A percentile compares a stretch with the other conserved stretches of the same genome.
Evolutionary conservation across 2,329 filamentous ascomycete species (phyloP).

Genomic region (Phaeosphaeriaceae sp.): DNA sequence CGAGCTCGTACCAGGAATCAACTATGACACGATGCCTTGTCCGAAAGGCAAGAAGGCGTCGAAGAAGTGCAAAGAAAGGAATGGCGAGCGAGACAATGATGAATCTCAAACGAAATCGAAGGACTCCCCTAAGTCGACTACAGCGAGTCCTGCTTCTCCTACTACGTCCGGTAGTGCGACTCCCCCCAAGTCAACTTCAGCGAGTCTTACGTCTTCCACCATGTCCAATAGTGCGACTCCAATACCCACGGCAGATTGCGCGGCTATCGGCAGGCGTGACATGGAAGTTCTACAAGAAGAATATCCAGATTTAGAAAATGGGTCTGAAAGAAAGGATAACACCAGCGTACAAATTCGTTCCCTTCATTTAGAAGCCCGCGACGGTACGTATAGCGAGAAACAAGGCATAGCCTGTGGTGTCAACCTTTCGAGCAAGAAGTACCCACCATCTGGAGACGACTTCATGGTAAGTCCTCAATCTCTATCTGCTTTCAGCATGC

Average conservation of each 20-base stretch:
- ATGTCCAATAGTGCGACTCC: background rate
- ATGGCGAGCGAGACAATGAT: background rate
- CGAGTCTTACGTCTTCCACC: background rate
- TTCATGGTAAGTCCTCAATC: background rate
- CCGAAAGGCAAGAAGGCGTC: background rate
- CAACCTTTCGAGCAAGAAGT: background rate
- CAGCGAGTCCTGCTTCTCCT: background rate
- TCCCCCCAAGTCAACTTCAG: background rate
- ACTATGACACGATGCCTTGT: constrained; percentile 12
- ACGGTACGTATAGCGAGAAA: background rate
- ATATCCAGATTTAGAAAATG: background rate
- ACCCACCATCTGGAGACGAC: background rate
- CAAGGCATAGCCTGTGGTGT: background rate
- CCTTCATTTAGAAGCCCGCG: background rate
- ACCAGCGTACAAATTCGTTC: background rate
- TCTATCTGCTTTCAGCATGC: background rate
- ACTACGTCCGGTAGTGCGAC: background rate
- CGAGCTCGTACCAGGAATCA: constrained; percentile 7
- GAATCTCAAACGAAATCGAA: background rate
- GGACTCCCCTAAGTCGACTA: background rate
- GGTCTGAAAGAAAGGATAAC: background rate
- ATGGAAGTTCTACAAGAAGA: background rate
- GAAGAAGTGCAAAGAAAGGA: background rate
- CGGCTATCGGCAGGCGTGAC: background rate
- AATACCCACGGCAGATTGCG: background rate